A percentile compares a stretch with the other conserved stretches of the same genome.
phyloP scores from a whole-genome alignment of 106 monocot genomes.

The Dendrobium huoshanense region DNA sequence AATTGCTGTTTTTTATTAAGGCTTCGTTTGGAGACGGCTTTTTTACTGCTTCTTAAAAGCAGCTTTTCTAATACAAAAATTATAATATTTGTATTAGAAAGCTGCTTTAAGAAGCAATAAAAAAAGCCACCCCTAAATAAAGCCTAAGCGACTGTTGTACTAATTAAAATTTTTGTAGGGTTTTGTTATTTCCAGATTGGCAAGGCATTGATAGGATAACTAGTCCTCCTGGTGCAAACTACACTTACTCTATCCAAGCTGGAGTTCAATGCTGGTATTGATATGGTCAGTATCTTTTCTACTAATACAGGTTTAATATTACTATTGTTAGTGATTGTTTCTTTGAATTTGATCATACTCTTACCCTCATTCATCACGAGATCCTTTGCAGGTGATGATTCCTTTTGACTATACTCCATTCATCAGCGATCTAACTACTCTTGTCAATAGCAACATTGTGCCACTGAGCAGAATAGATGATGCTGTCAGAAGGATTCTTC shows the following conservation, averaged over 20 bases:
- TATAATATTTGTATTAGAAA: no score
- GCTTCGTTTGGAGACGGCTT: no score
- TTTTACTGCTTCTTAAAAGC: no score
- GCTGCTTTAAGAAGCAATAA: no score
- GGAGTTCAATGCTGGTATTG: constrained; percentile 69
- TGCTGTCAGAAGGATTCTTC: constrained; percentile 51
- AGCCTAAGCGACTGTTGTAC: neutral
- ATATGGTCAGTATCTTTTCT: constrained; percentile 41
- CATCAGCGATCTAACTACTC: constrained; percentile 20
- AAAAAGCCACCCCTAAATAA: no score
- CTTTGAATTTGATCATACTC: neutral
- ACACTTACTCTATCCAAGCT: constrained; percentile 54
- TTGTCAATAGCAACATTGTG: constrained; percentile 28
- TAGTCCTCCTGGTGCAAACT: constrained; percentile 37
- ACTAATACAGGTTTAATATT: neutral
- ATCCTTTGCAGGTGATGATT: constrained; percentile 36
- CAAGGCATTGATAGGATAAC: constrained; percentile 61
- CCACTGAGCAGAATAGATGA: constrained; percentile 46
- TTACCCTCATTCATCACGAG: neutral
- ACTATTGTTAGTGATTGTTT: neutral
- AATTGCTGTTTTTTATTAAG: neutral
- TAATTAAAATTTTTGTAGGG: constrained; percentile 32
- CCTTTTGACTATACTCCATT: constrained; percentile 36
- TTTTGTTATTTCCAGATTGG: constrained; percentile 87
- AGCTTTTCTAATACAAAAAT: no score